phyloP scores from a whole-genome alignment of 768 basidiomycete species.

The Boletus tylopilopsis region DNA sequence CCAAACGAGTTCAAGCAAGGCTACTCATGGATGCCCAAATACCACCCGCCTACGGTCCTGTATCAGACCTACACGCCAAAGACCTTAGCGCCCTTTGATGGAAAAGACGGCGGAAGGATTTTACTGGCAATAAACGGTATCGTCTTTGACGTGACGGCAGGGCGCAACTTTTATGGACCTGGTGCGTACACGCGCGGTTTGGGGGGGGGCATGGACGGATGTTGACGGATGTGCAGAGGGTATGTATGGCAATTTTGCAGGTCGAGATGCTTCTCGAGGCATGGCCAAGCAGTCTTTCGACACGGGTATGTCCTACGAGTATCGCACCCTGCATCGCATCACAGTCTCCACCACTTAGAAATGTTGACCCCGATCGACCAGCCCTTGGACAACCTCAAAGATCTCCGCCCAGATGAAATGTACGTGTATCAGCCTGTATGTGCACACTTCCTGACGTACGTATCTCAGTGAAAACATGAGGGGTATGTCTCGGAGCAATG shows the following conservation, averaged over 20 bases:
- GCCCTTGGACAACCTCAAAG: conserved; percentile 78
- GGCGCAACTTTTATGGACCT: conserved; percentile 92
- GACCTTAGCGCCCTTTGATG: conserved; percentile 65
- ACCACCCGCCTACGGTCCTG: conserved; percentile 73
- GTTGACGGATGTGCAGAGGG: conserved; percentile 53
- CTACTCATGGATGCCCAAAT: conserved; percentile 90
- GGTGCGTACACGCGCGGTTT: conserved; percentile 45
- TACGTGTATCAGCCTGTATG: conserved; percentile 37
- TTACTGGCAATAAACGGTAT: conserved; percentile 81
- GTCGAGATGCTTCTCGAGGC: conserved; percentile 90
- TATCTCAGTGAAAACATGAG: conserved; percentile 82
- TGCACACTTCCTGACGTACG: neutral
- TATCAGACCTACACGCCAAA: conserved; percentile 78
- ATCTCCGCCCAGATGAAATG: conserved; percentile 81
- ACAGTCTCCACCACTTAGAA: conserved; percentile 40
- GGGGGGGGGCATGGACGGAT: neutral
- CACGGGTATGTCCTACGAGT: conserved; percentile 47
- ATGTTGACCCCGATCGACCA: conserved; percentile 89
- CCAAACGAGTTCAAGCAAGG: conserved; percentile 73
- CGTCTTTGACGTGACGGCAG: conserved; percentile 92
- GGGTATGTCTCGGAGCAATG: conserved; percentile 40
- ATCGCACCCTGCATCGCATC: neutral
- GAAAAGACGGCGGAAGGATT: conserved; percentile 65
- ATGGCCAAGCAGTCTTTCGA: conserved; percentile 99
- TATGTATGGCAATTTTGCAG: conserved; percentile 97